phyloP scores from a whole-genome alignment of 805 yeast species.

The Schwanniomyces occidentalis region DNA sequence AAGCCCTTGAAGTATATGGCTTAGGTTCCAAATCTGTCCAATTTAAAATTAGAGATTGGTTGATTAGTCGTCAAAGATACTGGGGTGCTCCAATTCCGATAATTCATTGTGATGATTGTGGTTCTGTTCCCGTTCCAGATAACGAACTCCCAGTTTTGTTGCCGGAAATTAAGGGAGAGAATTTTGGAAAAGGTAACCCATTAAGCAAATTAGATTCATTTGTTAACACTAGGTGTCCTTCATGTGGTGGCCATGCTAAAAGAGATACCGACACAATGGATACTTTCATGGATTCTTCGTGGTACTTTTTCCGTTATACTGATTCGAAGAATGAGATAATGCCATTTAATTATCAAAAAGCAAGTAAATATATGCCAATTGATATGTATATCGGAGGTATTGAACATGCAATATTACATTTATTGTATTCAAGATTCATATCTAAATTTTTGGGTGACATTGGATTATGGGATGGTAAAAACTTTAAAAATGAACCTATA shows the following conservation, averaged over 20 bases:
- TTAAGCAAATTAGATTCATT: conserved; percentile 66
- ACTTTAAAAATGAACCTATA: conserved; percentile 75
- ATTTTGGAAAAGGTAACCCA: conserved; percentile 62
- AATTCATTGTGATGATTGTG: conserved; percentile 82
- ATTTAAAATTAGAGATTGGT: conserved; percentile 85
- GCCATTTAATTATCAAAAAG: conserved; percentile 56
- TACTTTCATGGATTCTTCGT: conserved; percentile 95
- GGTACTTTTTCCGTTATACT: conserved; percentile 87
- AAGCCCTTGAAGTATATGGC: conserved; percentile 34
- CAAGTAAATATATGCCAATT: conserved; percentile 67
- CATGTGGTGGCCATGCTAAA: conserved; percentile 59
- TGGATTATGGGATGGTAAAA: conserved; percentile 68
- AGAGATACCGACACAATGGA: conserved; percentile 99
- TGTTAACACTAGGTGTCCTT: conserved; percentile 76
- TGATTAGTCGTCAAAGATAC: conserved; percentile 88
- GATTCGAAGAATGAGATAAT: conserved; percentile 62
- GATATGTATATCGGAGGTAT: conserved; percentile 93
- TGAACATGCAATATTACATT: conserved; percentile 93
- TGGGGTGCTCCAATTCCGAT: conserved; percentile 99
- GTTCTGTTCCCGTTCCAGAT: conserved; percentile 91
- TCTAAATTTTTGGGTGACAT: conserved; percentile 71
- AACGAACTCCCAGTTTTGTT: conserved; percentile 78
- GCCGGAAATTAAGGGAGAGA: conserved; percentile 60
- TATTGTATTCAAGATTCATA: conserved; percentile 82
- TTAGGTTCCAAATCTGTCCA: conserved; percentile 53